Conservation (phyloP, 345 rosid species). For the Syzygium aqueum region DNA sequence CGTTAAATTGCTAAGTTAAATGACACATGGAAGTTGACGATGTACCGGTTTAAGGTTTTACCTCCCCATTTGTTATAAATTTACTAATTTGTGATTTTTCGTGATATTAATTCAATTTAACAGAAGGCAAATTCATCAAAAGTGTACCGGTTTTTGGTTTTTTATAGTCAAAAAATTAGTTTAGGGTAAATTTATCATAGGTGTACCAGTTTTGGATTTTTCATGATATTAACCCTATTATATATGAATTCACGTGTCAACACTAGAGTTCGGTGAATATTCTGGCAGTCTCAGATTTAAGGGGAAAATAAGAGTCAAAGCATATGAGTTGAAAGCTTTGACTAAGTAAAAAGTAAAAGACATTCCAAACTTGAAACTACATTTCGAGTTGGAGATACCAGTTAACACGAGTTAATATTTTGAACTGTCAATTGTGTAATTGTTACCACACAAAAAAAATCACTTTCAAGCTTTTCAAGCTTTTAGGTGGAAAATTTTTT, state of each 20-base stretch:
- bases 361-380: background rate
- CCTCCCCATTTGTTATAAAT: too few species aligned
- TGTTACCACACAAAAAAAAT: background rate
- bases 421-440: background rate
- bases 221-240: background rate
- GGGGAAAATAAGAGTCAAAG: background rate
- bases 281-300: background rate
- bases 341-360: background rate
- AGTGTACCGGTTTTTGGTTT: too few species aligned
- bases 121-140: too few species aligned
- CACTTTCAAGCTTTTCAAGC: background rate
- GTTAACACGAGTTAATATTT: background rate
- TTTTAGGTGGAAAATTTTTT: background rate
- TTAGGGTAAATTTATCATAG: too few species aligned
- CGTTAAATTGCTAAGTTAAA: too few species aligned
- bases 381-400: background rate
- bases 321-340: background rate
- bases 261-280: background rate
- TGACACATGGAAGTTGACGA: too few species aligned
- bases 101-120: too few species aligned
- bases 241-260: accelerated
- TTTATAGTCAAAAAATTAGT: too few species aligned
- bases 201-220: too few species aligned
- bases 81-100: too few species aligned
- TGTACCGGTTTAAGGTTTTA: too few species aligned